Base-by-base conservation (phyloP, 2,329 filamentous ascomycete genomes). In the Penicillium griseofulvum region DNA sequence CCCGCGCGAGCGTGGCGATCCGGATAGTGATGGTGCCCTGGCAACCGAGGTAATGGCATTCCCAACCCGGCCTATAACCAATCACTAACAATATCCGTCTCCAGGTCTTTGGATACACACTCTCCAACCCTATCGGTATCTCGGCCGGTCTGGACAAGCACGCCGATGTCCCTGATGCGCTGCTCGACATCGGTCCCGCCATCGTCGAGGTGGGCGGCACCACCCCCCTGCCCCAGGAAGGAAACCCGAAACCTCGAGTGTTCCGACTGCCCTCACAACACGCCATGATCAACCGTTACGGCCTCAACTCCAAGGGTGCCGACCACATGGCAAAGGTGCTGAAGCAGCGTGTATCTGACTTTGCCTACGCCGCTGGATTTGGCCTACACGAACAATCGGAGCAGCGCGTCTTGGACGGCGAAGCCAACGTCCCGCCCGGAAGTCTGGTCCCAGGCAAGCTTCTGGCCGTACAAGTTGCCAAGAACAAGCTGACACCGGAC, bases 61-160 rank as follows among this genome's bases (percentile, higher is more conserved):
- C 28, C 28, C 19, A 31, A 28, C 5, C 3, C 33, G 1, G 2
- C 26, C 28, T 22, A 41, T 7, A 37, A 16, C 7, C 55, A 46
- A 49, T 39, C 45, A 39, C 52, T 59, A 12, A 49, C 17, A 5
- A 43, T 8, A 19, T 34, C 8, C 42, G 6, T 17, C 11, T 33
- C 24, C 56, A 78, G 71, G 87, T 97, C 19, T 97, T 96, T 70
- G 91, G 89, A 34, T 83, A 88, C 58, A 81, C 78, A 4, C 76
- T 99, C 44, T 80, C 83, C 66, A 97, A 97, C 74, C 94, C 94
- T 1, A 86, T 99, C 66, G 94, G 89, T 54, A 96, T 95, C 60
- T 95, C 91, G n/a, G 94, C 91, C 5, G 94, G 94, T 10, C 85
- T 99, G 41, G 94, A 97, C 78, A 97, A 99, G 80, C 84, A 96